Conservation (phyloP, 179 eudicot genomes). For the Patellifolia procumbens region DNA sequence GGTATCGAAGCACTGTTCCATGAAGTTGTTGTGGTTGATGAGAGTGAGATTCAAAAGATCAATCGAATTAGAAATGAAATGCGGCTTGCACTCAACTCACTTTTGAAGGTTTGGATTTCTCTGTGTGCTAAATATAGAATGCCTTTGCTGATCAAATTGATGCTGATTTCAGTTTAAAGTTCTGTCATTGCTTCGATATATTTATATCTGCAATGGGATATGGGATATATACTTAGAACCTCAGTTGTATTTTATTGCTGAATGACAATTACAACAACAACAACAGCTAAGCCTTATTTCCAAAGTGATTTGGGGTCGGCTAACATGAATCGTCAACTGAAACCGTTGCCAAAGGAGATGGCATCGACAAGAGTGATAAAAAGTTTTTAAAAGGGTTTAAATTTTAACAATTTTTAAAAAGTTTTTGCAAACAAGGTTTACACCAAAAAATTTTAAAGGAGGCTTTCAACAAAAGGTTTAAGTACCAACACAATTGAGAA, state of each 20-base stretch:
- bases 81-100: conserved; percentile 64
- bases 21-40: conserved; percentile 41
- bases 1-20: conserved; percentile 44
- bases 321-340: no score
- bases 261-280: not conserved
- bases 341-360: no score
- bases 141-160: not conserved
- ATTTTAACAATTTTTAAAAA: no score
- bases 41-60: conserved; percentile 55
- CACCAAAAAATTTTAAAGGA: no score
- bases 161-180: not conserved
- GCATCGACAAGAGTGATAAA: no score
- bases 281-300: no score
- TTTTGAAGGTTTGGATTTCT: conserved; percentile 64
- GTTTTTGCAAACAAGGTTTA: no score
- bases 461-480: no score
- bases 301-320: no score
- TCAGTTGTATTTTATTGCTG: not conserved
- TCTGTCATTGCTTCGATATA: not conserved
- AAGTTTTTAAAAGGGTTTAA: no score
- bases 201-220: not conserved
- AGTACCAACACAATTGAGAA: no score
- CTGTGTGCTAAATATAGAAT: not conserved
- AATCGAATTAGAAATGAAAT: conserved; percentile 64
- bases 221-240: not conserved